Percentiles rank a stretch among this genome's conserved stretches.
Evolutionary conservation across 495 filamentous ascomycete species (phyloP).

Genomic region (Penicillium cosmopolitanum): DNA sequence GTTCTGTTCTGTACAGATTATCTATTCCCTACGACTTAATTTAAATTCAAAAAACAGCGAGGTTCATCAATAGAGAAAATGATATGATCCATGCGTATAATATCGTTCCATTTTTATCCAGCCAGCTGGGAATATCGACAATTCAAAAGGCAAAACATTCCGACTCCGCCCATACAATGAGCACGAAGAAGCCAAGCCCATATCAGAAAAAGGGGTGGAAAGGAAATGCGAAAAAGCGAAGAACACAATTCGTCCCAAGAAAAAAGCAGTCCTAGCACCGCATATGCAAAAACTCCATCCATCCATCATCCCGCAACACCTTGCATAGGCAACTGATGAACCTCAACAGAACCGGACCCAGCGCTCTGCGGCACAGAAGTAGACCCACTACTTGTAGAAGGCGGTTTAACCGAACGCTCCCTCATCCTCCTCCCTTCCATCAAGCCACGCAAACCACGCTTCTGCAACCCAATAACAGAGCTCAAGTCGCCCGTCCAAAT

Average conservation of each 20-base stretch:
- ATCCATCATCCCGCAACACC: slow-evolving; percentile 22
- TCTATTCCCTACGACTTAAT: no score
- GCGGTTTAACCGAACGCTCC: slow-evolving; percentile 59
- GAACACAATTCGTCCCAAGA: not conserved
- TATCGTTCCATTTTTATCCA: slow-evolving; percentile 5
- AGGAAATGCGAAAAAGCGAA: not conserved
- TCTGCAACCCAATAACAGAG: slow-evolving; percentile 95
- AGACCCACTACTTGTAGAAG: slow-evolving; percentile 29
- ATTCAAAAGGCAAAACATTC: not conserved
- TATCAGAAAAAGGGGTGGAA: not conserved
- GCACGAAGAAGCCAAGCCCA: not conserved
- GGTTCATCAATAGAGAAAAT: not conserved
- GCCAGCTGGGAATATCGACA: slow-evolving; percentile 5
- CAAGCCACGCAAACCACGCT: slow-evolving; percentile 84
- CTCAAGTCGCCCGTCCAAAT: slow-evolving; percentile 85
- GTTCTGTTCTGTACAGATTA: no score
- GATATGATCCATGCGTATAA: not conserved
- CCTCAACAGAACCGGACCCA: slow-evolving; percentile 17
- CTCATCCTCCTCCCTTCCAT: slow-evolving; percentile 94
- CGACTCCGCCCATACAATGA: not conserved
- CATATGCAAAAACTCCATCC: not conserved
- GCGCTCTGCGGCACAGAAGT: slow-evolving; percentile 22
- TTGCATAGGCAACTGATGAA: slow-evolving; percentile 25
- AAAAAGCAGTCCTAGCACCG: not conserved
- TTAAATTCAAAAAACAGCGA: no score